Base-by-base conservation (phyloP, 768 basidiomycete species). In the Collybia sordida region DNA sequence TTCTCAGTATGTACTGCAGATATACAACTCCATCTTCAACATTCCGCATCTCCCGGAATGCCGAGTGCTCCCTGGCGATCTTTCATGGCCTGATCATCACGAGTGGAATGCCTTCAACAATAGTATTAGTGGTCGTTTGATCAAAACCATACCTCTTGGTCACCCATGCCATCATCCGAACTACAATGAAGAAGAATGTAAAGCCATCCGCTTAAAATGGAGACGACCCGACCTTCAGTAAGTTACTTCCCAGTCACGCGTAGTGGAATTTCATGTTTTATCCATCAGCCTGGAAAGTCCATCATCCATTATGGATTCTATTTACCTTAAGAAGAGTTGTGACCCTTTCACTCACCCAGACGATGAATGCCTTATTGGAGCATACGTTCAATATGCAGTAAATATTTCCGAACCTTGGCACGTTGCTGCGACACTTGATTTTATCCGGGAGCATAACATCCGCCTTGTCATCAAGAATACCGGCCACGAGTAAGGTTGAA, bases 401-500 rank as follows among this genome's bases (percentile, higher is more conserved):
- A 67, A 70, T 48, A 59, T 70, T 9, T 68, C 68, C 53, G 66
- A 62, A 47, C 14, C 6, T 25, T 12, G 1, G 4, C 25, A 42
- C 9, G 24, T n/a, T 12, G 14, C 19, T 27, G 25, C 22, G n/a
- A 27, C 31, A 18, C 59, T 72, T 15, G 51, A 36, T 18, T 72
- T 72, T 48, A 60, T 68, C 1, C 43, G 35, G 18, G 37, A 42
- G 8, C 49, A 70, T 35, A 62, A 66, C 34, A 58, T 72, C 21
- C 66, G 67, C 5, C 45, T 71, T 14, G 62, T 50, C 4, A 56
- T 72, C 51, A 70, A 69, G 49, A 56, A 62, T 11, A 61, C 60
- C 9, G 69, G 71, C 3, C 71, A 72, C 47, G 71, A 72, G n/a
- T n/a, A n/a, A n/a, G 47, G n/a, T n/a, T n/a, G n/a, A n/a, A n/a